Conservation (phyloP, 176 grass and related monocot genomes). For the Stipa capillata region DNA sequence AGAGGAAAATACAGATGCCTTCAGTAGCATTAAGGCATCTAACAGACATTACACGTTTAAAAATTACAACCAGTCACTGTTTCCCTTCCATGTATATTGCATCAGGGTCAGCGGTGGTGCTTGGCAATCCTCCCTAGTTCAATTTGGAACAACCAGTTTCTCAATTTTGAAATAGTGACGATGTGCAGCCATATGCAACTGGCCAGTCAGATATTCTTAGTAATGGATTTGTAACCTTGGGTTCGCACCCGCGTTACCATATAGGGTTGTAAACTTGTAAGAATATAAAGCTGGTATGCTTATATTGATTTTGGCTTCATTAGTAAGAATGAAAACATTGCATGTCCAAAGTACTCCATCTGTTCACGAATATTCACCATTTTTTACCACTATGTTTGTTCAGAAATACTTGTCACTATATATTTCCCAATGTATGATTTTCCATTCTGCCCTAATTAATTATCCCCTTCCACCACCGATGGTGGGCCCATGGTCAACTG, state of each 20-base stretch:
- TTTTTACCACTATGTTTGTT: not conserved
- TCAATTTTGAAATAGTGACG: not conserved
- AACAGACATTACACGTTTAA: not conserved
- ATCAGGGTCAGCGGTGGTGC: not conserved
- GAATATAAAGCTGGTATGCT: constrained; percentile 14
- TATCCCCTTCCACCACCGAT: too few species aligned
- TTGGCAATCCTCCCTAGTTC: constrained; percentile 7
- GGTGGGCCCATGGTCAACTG: too few species aligned
- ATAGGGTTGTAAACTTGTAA: not conserved
- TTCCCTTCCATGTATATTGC: not conserved
- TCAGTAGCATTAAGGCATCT: not conserved
- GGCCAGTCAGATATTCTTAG: not conserved
- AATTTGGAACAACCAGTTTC: constrained; percentile 9
- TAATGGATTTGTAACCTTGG: not conserved
- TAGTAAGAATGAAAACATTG: not conserved
- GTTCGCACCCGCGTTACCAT: too few species aligned
- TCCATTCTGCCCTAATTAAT: too few species aligned
- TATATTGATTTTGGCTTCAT: constrained; percentile 2
- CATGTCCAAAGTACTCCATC: not conserved
- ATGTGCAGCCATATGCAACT: not conserved
- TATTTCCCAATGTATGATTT: not conserved
- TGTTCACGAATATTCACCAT: not conserved
- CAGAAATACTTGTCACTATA: not conserved
- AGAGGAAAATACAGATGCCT: not conserved
- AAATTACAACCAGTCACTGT: constrained; percentile 13